phyloP scores from a whole-genome alignment of 768 basidiomycete genomes.

The Lactarius indigo region DNA sequence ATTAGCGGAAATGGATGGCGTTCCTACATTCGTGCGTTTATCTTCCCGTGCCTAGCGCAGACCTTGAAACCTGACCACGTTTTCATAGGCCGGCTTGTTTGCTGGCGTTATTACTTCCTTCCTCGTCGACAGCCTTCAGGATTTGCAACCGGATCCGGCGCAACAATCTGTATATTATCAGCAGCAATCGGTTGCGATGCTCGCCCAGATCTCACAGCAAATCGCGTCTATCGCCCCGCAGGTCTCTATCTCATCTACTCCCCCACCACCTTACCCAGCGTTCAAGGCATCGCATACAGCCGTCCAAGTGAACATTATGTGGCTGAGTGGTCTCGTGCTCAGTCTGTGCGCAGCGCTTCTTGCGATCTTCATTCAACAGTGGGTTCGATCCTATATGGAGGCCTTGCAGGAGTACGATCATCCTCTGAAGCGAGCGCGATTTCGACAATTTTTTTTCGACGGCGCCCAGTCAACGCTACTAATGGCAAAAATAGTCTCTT shows the following conservation, averaged over 20 bases:
- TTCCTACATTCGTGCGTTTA: background rate
- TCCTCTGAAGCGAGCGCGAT: background rate
- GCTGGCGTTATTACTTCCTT: background rate
- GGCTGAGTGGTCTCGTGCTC: background rate
- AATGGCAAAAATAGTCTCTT: background rate
- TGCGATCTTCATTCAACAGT: conserved; percentile 1
- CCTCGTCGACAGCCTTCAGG: too few relatives aligned
- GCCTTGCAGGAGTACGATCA: too few relatives aligned
- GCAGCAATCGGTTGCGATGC: too few relatives aligned
- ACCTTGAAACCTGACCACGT: background rate
- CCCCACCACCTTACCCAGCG: background rate
- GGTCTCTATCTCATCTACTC: too few relatives aligned
- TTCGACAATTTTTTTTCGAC: background rate
- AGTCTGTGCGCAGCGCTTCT: conserved; percentile 8
- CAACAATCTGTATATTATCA: too few relatives aligned
- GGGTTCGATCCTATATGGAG: too few relatives aligned
- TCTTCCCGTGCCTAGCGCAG: background rate
- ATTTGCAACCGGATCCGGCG: too few relatives aligned
- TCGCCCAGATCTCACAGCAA: too few relatives aligned
- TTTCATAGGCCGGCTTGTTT: conserved; percentile 11
- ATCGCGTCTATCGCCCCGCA: too few relatives aligned
- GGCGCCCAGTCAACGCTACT: background rate
- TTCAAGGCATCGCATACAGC: background rate
- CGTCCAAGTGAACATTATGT: background rate
- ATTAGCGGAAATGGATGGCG: background rate